Evolutionary conservation across 306 rosid species (phyloP).

Genomic region (Medicago arabica): DNA sequence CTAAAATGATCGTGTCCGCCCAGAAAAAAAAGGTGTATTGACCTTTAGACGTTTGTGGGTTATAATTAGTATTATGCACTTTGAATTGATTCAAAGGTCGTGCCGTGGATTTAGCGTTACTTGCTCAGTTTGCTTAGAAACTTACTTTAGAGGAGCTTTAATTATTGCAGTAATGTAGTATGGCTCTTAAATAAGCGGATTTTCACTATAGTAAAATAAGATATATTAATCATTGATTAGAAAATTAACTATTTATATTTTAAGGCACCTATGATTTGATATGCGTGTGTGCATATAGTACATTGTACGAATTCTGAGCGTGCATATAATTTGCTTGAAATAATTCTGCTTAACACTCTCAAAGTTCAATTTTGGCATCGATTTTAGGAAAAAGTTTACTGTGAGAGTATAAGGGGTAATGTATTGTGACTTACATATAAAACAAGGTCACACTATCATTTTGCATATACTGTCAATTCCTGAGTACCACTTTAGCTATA

Average conservation of each 20-base stretch:
- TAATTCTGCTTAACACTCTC: not conserved
- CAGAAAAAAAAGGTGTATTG: no score
- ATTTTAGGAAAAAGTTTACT: conserved; percentile 3
- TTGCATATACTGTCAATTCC: not conserved
- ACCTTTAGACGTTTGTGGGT: no score
- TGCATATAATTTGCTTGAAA: not conserved
- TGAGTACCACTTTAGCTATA: not conserved
- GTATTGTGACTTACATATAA: not conserved
- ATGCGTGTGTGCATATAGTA: not conserved
- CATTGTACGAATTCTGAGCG: not conserved
- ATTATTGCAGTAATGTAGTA: no score
- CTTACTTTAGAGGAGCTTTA: no score
- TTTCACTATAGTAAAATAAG: not conserved
- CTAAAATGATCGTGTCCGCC: no score
- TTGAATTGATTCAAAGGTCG: no score
- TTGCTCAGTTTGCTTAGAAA: no score
- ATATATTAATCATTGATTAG: not conserved
- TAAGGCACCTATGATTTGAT: not conserved
- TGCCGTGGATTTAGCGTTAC: no score
- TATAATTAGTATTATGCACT: no score
- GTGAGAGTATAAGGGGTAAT: not conserved
- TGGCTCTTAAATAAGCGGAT: not conserved
- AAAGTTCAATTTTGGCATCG: conserved; percentile 15
- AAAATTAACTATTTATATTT: not conserved
- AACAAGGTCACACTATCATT: not conserved